These are phyloP conservation scores for Jatropha podagrica DNA, from an alignment of 441 rosid species.

Conservation along the genomic window DNA sequence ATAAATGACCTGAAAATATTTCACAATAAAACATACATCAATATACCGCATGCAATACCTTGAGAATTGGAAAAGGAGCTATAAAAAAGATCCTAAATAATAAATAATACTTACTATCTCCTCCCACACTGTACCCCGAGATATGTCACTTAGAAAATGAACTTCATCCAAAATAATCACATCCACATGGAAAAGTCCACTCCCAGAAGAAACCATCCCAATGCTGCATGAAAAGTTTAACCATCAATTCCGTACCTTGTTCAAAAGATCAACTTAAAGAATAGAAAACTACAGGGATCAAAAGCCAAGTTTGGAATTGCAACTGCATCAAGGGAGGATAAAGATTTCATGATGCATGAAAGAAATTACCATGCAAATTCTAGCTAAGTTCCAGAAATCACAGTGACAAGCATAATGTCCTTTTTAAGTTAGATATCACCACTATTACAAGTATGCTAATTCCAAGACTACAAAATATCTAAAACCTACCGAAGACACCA, in stretches of 20 bases:
- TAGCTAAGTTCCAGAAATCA: not conserved
- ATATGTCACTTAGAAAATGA: conserved; percentile 94
- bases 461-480: not conserved
- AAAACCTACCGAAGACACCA: not conserved
- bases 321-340: not conserved
- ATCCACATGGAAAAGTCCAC: conserved; percentile 87
- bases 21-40: conserved; percentile 15
- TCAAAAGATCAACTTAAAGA: conserved; percentile 12
- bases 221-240: conserved; percentile 55
- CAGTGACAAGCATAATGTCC: not conserved
- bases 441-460: not conserved
- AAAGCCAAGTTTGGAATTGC: not conserved
- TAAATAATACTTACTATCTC: conserved; percentile 72
- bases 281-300: conserved; percentile 11
- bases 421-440: not conserved
- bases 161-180: conserved; percentile 95
- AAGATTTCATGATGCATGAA: not conserved
- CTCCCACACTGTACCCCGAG: conserved; percentile 99
- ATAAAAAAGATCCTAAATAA: conserved; percentile 5
- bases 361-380: not conserved
- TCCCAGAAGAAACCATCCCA: conserved; percentile 83
- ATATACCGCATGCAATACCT: no score
- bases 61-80: conserved; percentile 7
- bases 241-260: conserved; percentile 15
- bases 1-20: conserved; percentile 67